Conservation (phyloP, 2,329 filamentous ascomycete genomes). For the Colletotrichum brevisporum region DNA sequence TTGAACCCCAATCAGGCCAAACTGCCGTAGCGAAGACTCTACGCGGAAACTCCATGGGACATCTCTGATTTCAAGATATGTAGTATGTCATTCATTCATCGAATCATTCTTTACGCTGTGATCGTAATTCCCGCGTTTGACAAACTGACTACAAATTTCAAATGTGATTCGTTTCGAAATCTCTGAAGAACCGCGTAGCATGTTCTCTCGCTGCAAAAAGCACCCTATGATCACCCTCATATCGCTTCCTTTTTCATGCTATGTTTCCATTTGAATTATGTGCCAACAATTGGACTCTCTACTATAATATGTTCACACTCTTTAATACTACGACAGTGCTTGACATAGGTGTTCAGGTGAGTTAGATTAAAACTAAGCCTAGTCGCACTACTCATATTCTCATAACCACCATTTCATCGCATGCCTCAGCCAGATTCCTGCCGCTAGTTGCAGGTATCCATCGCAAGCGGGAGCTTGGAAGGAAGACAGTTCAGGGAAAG, state of each 20-base stretch:
- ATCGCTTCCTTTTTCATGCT: background rate
- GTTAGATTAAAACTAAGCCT: background rate
- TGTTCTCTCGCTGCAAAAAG: background rate
- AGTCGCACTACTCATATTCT: background rate
- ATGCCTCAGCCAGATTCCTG: too few relatives aligned
- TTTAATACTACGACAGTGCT: background rate
- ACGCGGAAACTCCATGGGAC: too few relatives aligned
- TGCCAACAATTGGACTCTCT: conserved; percentile 1
- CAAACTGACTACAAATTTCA: background rate
- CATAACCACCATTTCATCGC: too few relatives aligned
- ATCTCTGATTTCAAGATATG: too few relatives aligned
- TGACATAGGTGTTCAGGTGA: background rate
- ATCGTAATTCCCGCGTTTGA: too few relatives aligned
- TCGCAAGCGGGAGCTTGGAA: too few relatives aligned
- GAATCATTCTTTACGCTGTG: too few relatives aligned
- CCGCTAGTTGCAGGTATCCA: too few relatives aligned
- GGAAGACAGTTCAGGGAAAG: too few relatives aligned
- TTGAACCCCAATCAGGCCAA: too few relatives aligned
- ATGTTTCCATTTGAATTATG: background rate
- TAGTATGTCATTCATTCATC: too few relatives aligned
- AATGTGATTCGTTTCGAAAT: background rate
- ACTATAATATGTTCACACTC: background rate
- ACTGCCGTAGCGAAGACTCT: too few relatives aligned
- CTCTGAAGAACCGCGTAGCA: background rate
- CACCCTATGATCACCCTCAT: background rate